Evolutionary conservation across 140 eudicot genomes (phyloP).

Genomic region (Erigeron philadelphicus): DNA sequence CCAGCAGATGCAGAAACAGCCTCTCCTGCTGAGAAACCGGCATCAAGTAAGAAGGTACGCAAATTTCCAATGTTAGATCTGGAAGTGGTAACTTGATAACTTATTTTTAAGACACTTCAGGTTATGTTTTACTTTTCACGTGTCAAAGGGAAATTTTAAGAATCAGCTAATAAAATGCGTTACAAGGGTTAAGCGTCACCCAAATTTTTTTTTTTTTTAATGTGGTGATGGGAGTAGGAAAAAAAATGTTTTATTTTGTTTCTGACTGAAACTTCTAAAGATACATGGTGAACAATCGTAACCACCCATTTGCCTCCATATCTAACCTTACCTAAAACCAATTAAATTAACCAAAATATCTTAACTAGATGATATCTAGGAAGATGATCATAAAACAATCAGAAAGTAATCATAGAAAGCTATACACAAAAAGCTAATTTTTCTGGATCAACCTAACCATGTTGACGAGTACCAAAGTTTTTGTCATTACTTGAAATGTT

Average conservation of each 20-base stretch:
- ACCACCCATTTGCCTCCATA: neutral
- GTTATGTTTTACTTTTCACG: neutral
- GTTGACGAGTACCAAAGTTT: neutral
- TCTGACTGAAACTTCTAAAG: neutral
- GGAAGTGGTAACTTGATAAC: neutral
- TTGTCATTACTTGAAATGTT: neutral
- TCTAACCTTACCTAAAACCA: neutral
- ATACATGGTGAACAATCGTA: neutral
- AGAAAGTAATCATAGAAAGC: neutral
- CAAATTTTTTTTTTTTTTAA: no score
- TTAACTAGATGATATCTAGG: neutral
- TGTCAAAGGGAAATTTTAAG: neutral
- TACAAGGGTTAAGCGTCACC: neutral
- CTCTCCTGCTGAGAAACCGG: constrained; percentile 56
- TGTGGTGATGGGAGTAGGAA: no score
- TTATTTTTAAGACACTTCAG: neutral
- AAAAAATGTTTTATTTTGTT: neutral
- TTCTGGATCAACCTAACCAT: neutral
- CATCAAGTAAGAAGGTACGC: constrained; percentile 61
- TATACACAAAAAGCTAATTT: neutral
- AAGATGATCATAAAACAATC: neutral
- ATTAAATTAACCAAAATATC: neutral
- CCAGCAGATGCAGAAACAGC: constrained; percentile 44
- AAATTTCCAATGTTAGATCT: neutral
- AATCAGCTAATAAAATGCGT: neutral